phyloP scores from a whole-genome alignment of 345 rosid genomes.

The Hibiscus tridactylites region DNA sequence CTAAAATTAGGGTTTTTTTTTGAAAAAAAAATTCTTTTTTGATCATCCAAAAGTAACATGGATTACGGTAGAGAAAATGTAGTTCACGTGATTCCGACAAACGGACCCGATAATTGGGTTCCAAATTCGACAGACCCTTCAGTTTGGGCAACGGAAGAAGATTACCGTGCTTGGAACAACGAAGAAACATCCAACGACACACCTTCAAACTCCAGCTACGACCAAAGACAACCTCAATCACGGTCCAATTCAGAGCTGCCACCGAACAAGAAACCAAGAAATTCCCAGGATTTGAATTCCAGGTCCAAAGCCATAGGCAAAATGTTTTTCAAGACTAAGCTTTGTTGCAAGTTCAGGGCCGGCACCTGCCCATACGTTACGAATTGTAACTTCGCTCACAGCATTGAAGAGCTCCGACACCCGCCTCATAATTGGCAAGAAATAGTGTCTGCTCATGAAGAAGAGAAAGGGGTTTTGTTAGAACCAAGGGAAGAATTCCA shows the following conservation, averaged over 20 bases:
- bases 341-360: constrained; percentile 63
- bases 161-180: constrained; percentile 61
- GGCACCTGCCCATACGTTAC: constrained; percentile 78
- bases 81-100: constrained; percentile 45
- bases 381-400: constrained; percentile 83
- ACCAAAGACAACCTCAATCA: constrained; percentile 28
- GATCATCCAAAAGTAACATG: constrained; percentile 21
- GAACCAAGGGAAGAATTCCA: constrained; percentile 19
- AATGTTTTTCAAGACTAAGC: constrained; percentile 77
- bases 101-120: constrained; percentile 48
- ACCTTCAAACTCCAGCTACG: constrained; percentile 36
- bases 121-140: constrained; percentile 45
- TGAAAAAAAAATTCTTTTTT: constrained; percentile 9
- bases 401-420: constrained; percentile 77
- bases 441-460: constrained; percentile 58
- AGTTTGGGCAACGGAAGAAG: constrained; percentile 98
- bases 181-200: constrained; percentile 25
- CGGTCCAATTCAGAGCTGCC: constrained; percentile 42
- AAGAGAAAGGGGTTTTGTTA: constrained; percentile 21
- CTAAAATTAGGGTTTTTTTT: constrained; percentile 29
- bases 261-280: constrained; percentile 51
- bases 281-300: constrained; percentile 39
- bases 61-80: constrained; percentile 53
- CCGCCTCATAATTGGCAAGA: constrained; percentile 76
- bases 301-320: constrained; percentile 57